Evolutionary conservation across 2,329 filamentous ascomycete genomes (phyloP).

Genomic region (Rhytidhysteron rufulum): DNA sequence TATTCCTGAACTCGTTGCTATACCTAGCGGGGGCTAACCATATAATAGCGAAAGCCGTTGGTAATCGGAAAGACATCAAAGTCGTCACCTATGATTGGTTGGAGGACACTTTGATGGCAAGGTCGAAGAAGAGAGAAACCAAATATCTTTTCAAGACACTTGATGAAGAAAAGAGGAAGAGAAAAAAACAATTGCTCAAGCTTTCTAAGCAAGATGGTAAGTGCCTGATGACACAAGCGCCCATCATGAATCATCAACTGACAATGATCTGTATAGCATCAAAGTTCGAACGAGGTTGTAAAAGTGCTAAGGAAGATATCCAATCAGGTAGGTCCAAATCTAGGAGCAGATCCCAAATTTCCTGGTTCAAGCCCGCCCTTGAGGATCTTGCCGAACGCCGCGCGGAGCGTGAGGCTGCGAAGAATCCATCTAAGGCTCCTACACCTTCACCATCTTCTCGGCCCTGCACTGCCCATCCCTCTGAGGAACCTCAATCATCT

Average conservation of each 20-base stretch:
- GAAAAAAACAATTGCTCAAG: conserved; percentile 24
- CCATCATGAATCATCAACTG: too few species aligned
- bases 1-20: background rate
- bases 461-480: too few species aligned
- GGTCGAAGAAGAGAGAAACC: conserved; percentile 27
- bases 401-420: conserved; percentile 5
- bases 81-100: conserved; percentile 45
- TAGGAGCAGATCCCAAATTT: conserved; percentile 9
- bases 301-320: conserved; percentile 24
- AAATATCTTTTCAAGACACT: conserved; percentile 30
- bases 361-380: conserved; percentile 24
- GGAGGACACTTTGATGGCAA: conserved; percentile 44
- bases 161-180: conserved; percentile 11
- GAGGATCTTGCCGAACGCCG: conserved; percentile 4
- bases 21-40: background rate
- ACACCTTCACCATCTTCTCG: too few species aligned
- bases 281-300: conserved; percentile 28
- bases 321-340: conserved; percentile 35
- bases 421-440: background rate
- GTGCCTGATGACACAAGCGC: too few species aligned
- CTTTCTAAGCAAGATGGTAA: conserved; percentile 21
- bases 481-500: too few species aligned
- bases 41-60: background rate
- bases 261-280: too few species aligned
- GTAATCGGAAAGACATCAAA: conserved; percentile 5